These are phyloP conservation scores for Xanthoconium stramineum DNA, from an alignment of 768 basidiomycete species.

Conservation along the genomic window DNA sequence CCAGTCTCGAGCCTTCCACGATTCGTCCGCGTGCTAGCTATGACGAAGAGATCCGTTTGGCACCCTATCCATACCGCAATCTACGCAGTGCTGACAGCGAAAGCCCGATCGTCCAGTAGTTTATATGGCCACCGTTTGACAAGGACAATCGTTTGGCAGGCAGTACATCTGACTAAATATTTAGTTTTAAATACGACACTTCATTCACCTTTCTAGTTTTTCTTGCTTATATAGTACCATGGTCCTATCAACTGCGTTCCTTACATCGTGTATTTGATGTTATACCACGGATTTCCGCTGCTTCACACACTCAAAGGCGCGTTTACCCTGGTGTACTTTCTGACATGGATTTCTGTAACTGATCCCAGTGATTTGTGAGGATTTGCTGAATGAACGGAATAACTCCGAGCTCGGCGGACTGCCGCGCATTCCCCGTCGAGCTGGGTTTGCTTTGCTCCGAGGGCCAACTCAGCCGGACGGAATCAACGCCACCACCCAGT, in stretches of 20 bases:
- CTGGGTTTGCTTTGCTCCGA: too few species aligned
- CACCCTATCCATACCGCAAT: conserved; percentile 33
- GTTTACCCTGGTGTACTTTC: too few species aligned
- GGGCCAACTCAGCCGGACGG: too few species aligned
- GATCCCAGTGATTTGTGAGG: too few species aligned
- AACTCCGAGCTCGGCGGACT: too few species aligned
- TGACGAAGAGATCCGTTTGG: conserved; percentile 41
- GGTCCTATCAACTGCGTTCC: not conserved
- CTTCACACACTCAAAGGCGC: not conserved
- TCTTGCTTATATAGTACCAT: not conserved
- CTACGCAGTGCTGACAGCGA: conserved; percentile 3
- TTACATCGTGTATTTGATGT: not conserved
- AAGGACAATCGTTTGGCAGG: not conserved
- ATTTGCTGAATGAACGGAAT: too few species aligned
- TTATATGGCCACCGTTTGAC: not conserved
- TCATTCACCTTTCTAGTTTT: not conserved
- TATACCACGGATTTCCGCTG: not conserved
- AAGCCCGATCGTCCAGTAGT: conserved; percentile 5
- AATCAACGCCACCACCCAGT: too few species aligned
- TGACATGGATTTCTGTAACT: too few species aligned
- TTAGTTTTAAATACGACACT: not conserved
- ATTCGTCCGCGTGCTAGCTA: conserved; percentile 29
- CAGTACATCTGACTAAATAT: not conserved
- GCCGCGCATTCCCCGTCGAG: too few species aligned
- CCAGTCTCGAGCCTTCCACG: conserved; percentile 5